Conservation (phyloP, 2,329 filamentous ascomycete genomes). For the Calonectria montana region DNA sequence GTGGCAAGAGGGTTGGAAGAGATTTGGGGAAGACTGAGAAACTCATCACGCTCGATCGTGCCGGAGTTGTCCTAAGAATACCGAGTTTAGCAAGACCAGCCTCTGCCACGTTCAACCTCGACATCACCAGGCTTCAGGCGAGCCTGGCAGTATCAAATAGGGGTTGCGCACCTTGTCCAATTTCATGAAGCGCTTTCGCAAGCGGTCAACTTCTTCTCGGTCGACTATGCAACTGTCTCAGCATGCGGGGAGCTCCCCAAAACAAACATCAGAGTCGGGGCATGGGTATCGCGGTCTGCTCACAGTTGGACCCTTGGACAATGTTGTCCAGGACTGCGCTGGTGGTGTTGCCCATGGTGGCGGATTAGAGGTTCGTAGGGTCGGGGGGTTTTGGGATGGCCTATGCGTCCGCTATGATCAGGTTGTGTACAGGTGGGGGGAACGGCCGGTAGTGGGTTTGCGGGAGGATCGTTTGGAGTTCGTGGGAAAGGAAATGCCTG, state of each 20-base stretch:
- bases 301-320: slow-evolving; percentile 96
- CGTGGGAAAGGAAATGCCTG: slow-evolving; percentile 18
- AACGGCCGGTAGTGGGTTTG: background rate
- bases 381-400: background rate
- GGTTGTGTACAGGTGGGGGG: background rate
- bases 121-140: background rate
- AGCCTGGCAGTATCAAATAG: slow-evolving; percentile 2
- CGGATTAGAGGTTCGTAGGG: background rate
- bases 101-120: no score
- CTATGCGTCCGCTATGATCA: background rate
- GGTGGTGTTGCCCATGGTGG: slow-evolving; percentile 74
- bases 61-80: slow-evolving; percentile 87
- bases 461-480: background rate
- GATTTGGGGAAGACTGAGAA: slow-evolving; percentile 95
- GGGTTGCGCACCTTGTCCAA: slow-evolving; percentile 82
- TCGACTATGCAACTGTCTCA: slow-evolving; percentile 73
- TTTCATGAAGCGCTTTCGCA: slow-evolving; percentile 99
- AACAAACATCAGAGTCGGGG: background rate
- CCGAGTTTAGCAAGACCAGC: slow-evolving; percentile 12
- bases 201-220: slow-evolving; percentile 93
- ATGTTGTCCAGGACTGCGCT: slow-evolving; percentile 91
- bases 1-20: slow-evolving; percentile 97
- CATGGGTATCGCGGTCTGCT: slow-evolving; percentile 34
- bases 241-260: slow-evolving; percentile 17
- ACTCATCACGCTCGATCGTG: slow-evolving; percentile 98